Conservation (phyloP, 2,329 filamentous ascomycete species). For the Diplodia corticola region DNA sequence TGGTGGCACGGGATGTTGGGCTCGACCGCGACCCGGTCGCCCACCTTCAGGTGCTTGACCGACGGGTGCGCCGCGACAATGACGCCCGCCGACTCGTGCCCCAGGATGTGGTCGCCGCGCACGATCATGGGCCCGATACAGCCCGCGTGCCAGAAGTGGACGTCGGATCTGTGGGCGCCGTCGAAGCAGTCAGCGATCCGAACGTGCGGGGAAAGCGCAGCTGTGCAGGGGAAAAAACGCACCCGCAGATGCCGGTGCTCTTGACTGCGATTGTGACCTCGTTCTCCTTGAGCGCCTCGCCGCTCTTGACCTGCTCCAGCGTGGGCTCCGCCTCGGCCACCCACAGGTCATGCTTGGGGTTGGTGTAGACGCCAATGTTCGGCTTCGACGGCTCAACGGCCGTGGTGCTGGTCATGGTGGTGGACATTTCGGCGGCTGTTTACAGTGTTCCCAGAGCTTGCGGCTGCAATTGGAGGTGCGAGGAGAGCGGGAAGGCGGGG, state of each 20-base stretch:
- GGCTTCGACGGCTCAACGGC: conserved; percentile 62
- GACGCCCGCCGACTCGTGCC: conserved; percentile 86
- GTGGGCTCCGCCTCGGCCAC: conserved; percentile 75
- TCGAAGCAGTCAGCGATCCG: neutral
- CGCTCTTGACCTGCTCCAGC: conserved; percentile 69
- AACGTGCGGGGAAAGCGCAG: neutral
- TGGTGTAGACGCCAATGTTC: conserved; percentile 96
- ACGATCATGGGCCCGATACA: conserved; percentile 97
- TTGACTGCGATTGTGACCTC: conserved; percentile 88
- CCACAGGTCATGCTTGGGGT: conserved; percentile 90
- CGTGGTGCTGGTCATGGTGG: conserved; percentile 36
- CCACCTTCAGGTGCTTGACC: conserved; percentile 74
- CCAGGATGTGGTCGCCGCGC: conserved; percentile 81
- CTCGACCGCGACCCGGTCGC: conserved; percentile 91
- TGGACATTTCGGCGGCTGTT: conserved; percentile 29
- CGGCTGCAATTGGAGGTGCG: neutral
- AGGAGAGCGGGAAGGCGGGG: neutral
- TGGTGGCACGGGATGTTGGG: conserved; percentile 89
- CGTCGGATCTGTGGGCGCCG: conserved; percentile 67
- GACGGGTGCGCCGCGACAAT: conserved; percentile 79
- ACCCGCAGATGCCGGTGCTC: conserved; percentile 96
- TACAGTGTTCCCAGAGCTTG: neutral
- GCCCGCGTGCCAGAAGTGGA: conserved; percentile 96
- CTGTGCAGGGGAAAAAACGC: conserved; percentile 38
- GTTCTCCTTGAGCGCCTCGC: conserved; percentile 70